These are phyloP conservation scores for Ganoderma boninense DNA, from an alignment of 1,284 basidiomycete species.

Conservation along the genomic window DNA sequence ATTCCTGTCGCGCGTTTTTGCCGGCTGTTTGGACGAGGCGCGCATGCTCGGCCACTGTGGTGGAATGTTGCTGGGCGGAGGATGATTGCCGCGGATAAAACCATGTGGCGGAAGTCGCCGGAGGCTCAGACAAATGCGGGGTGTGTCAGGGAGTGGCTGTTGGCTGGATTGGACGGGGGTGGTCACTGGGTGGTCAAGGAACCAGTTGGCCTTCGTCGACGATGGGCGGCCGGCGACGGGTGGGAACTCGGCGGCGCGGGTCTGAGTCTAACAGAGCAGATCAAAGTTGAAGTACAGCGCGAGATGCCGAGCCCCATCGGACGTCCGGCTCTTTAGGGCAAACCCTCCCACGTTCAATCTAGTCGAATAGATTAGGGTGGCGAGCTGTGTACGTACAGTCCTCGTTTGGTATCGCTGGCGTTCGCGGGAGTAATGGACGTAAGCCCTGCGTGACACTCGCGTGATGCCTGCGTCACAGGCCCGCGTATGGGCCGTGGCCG, in stretches of 20 bases:
- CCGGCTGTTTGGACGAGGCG: not conserved
- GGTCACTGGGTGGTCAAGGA: too few species aligned
- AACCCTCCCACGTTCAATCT: conserved; percentile 36
- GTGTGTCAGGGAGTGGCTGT: conserved; percentile 6
- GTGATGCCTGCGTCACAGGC: not conserved
- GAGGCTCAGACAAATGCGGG: not conserved
- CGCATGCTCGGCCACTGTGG: not conserved
- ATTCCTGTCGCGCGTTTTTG: not conserved
- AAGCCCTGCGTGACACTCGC: not conserved
- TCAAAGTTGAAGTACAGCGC: conserved; percentile 26
- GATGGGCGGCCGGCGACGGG: not conserved
- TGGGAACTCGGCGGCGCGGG: conserved; percentile 6
- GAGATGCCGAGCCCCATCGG: conserved; percentile 31
- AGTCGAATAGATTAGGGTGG: conserved; percentile 38
- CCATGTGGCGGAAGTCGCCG: not conserved
- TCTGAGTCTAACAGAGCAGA: not conserved
- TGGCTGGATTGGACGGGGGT: too few species aligned
- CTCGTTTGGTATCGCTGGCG: conserved; percentile 25
- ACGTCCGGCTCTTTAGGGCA: conserved; percentile 19
- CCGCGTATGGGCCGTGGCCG: not conserved
- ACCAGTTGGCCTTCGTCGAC: not conserved
- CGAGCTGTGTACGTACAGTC: conserved; percentile 32
- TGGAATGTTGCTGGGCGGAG: not conserved
- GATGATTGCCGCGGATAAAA: conserved; percentile 4
- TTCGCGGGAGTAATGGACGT: conserved; percentile 41